phyloP scores from a whole-genome alignment of 306 rosid genomes.

The Cucurbita pepo region DNA sequence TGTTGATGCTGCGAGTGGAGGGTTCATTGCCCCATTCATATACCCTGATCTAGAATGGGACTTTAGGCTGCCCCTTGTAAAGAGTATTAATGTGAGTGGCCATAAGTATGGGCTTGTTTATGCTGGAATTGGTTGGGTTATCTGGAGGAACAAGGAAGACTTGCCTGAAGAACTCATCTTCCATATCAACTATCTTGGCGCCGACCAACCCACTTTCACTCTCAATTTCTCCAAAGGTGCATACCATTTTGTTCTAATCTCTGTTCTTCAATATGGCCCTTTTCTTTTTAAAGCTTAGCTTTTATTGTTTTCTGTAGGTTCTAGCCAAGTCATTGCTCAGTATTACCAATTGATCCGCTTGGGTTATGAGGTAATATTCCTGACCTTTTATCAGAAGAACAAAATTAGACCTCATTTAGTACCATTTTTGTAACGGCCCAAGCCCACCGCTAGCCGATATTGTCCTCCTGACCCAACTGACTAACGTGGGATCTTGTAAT shows the following conservation, averaged over 20 bases:
- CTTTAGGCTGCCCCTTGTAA: slow-evolving; percentile 64
- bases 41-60: slow-evolving; percentile 91
- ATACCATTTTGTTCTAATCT: neutral
- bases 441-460: too few relatives aligned
- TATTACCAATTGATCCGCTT: slow-evolving; percentile 81
- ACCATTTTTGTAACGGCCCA: too few relatives aligned
- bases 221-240: slow-evolving; percentile 88
- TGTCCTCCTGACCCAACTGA: too few relatives aligned
- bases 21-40: slow-evolving; percentile 81
- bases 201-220: slow-evolving; percentile 96
- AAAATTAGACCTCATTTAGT: neutral
- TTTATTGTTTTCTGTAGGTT: slow-evolving; percentile 35
- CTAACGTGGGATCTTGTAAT: too few relatives aligned
- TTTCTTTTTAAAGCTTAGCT: neutral
- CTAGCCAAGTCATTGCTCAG: slow-evolving; percentile 91
- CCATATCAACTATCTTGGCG: slow-evolving; percentile 88
- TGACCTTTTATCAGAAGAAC: neutral
- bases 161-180: slow-evolving; percentile 90
- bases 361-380: slow-evolving; percentile 52
- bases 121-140: slow-evolving; percentile 86
- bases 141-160: slow-evolving; percentile 76
- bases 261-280: neutral
- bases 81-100: slow-evolving; percentile 92
- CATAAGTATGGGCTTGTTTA: slow-evolving; percentile 89
- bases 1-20: slow-evolving; percentile 96